These are phyloP conservation scores for Teratosphaeria nubilosa DNA, from an alignment of 2,329 filamentous ascomycete genomes.

Conservation along the genomic window DNA sequence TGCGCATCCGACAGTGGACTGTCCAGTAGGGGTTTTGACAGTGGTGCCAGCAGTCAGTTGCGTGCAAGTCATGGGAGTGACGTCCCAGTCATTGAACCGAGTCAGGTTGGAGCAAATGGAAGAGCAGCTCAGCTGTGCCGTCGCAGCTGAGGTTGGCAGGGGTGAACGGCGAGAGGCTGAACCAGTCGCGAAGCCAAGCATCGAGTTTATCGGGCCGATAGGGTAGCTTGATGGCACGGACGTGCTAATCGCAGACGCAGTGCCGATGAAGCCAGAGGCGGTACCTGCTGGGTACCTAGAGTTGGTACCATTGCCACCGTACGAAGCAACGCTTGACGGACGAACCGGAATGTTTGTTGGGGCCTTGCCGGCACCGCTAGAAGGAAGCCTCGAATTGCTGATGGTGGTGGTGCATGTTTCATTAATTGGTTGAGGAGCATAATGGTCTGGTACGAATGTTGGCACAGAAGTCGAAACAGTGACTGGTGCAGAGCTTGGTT, in stretches of 20 bases:
- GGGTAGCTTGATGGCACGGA: not conserved
- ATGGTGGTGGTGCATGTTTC: not conserved
- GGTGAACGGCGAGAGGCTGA: not conserved
- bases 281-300: not conserved
- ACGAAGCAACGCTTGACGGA: not conserved
- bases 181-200: not conserved
- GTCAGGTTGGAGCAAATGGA: conserved; percentile 1
- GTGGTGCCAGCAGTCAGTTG: conserved; percentile 1
- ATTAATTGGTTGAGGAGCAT: not conserved
- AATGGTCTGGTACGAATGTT: not conserved
- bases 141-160: not conserved
- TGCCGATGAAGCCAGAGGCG: not conserved
- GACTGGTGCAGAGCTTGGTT: not conserved
- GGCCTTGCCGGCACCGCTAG: not conserved
- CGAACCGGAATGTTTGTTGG: not conserved
- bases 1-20: conserved; percentile 15
- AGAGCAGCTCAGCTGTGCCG: not conserved
- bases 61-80: conserved; percentile 1
- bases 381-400: not conserved
- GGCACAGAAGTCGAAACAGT: not conserved
- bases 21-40: conserved; percentile 9
- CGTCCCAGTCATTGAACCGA: not conserved
- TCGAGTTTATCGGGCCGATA: not conserved
- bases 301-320: not conserved
- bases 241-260: not conserved